Evolutionary conservation across 306 rosid genomes (phyloP), one percentile per base, ranked within the genome.

Genomic region (Sophora flavescens): DNA sequence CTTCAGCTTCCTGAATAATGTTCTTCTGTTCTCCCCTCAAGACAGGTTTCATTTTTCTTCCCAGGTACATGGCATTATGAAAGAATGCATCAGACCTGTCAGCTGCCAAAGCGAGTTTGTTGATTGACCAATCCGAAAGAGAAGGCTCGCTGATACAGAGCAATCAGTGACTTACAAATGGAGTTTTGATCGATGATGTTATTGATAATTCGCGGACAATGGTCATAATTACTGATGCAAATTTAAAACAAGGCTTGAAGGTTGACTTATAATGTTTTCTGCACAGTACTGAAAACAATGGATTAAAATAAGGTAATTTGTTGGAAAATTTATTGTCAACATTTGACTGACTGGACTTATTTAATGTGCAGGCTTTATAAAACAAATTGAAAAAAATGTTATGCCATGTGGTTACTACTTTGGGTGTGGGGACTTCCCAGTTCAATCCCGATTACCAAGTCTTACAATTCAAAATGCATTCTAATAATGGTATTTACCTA

Each of bases 71-170:
- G 39, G 8, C 30, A 17, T 38, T 70, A 3, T 69, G 82, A 61
- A 61, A 60, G 65, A 36, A 62, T 71, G 68, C 35, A 16, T 41
- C 59, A 52, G 9, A 62, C 72, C 36, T 51, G 39, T 51, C 74
- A 42, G 33, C 68, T 42, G 18, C 61, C 61, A 52, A 42, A 70
- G 59, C 66, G 53, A 62, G 39, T 62, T 28, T 38, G 63, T 72
- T 71, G 47, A 42, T 62, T 16, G 15, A 8, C 59, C 58, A 59
- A 47, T 9, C 28, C 16, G 14, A 72, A 64, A 61, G 32, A 30
- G 12, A 17, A 9, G 54, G 9, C 17, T 39, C 4, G 33, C 53
- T 61, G 45, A 42, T 14, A 26, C 11, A 71, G 54, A 47, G 53
- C 52, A 6, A 42, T 26, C 28, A 32, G 2, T 45, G 51, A 56